Base-by-base conservation (phyloP, 2,329 filamentous ascomycete species). In the Calonectria leucothoes region DNA sequence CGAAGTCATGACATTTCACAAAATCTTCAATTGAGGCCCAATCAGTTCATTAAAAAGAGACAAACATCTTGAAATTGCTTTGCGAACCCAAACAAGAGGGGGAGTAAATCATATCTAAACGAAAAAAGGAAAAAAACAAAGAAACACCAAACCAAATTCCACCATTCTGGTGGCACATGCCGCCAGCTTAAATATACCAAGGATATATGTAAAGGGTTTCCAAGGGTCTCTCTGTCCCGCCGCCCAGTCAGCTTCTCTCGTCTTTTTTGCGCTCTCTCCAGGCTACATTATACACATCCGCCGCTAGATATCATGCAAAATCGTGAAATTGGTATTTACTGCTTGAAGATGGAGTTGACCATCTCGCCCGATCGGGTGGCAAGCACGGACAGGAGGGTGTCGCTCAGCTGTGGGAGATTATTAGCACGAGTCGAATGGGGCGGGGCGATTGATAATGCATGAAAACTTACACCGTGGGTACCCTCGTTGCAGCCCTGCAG, bases 401-500 rank as follows among this genome's bases (percentile, higher is more conserved):
- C 94, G 82, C 94, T 95, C 85, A 97, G 85, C 91, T 94, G 79
- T 70, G 64, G 61, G 31, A 45, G 7, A 66, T 71, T 63, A 76
- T 80, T 73, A 82, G 81, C 66, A 72, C 27, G 49, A 20, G 59
- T 68, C 42, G 10, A 17, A 31, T 39, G 20, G 6, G 20, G 35
- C 74, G 68, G 68, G 51, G 59, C 11, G n/a, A 66, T 42, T n/a
- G 55, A 45, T 29, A n/a, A 10, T 25, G 33, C 20, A 33, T 2
- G 37, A 39, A 65, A 71, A 92, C 94, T 92, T 90, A 96, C 94
- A 73, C 96, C 96, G 84, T 98, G 96, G 39, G 95, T 98, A 74
- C 89, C 92, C 87, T 98, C 96, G 83, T 95, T 97, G 86, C 96
- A 98, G 37, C 96, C 96, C 84, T 98, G 97, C 79, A 98, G 88